Conservation (phyloP, 2,329 filamentous ascomycete species). For the Aspergillus candidus region DNA sequence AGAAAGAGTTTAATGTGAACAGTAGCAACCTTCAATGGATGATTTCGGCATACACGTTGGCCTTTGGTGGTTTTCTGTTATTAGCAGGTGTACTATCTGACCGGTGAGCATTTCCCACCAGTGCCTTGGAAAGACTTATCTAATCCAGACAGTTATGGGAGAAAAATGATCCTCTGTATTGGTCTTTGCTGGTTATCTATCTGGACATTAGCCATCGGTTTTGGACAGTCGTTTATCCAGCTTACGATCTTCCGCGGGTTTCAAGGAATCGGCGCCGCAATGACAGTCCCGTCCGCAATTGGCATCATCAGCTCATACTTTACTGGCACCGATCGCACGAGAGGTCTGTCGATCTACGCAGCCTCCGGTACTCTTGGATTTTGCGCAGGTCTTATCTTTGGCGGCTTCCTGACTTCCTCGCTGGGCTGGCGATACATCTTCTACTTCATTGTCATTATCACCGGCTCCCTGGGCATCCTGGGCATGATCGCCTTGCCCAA, state of each 20-base stretch:
- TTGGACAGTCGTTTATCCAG: slow-evolving; percentile 39
- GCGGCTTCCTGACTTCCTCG: slow-evolving; percentile 35
- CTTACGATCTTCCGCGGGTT: slow-evolving; percentile 38
- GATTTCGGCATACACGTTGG: slow-evolving; percentile 38
- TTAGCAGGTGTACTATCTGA: slow-evolving; percentile 32
- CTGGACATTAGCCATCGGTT: slow-evolving; percentile 34
- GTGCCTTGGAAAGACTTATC: not conserved
- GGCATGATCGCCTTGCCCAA: slow-evolving; percentile 35
- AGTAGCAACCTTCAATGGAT: slow-evolving; percentile 37
- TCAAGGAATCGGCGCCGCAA: slow-evolving; percentile 42
- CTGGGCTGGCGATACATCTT: slow-evolving; percentile 38
- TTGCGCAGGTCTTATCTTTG: slow-evolving; percentile 37
- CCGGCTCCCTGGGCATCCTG: slow-evolving; percentile 23
- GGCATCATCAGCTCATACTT: slow-evolving; percentile 43
- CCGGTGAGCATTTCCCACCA: slow-evolving; percentile 13
- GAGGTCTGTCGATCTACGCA: slow-evolving; percentile 36
- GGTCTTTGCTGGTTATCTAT: slow-evolving; percentile 33
- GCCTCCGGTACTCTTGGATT: slow-evolving; percentile 37
- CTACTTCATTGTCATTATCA: slow-evolving; percentile 31
- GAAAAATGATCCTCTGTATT: slow-evolving; percentile 35
- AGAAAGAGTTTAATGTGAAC: slow-evolving; percentile 32
- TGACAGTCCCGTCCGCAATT: slow-evolving; percentile 45
- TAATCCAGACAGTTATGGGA: slow-evolving; percentile 24
- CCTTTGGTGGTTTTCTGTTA: slow-evolving; percentile 34
- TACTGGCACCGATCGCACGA: slow-evolving; percentile 32